phyloP scores from a whole-genome alignment of 108 stramenopile genomes.

The Skeletonema grethae region DNA sequence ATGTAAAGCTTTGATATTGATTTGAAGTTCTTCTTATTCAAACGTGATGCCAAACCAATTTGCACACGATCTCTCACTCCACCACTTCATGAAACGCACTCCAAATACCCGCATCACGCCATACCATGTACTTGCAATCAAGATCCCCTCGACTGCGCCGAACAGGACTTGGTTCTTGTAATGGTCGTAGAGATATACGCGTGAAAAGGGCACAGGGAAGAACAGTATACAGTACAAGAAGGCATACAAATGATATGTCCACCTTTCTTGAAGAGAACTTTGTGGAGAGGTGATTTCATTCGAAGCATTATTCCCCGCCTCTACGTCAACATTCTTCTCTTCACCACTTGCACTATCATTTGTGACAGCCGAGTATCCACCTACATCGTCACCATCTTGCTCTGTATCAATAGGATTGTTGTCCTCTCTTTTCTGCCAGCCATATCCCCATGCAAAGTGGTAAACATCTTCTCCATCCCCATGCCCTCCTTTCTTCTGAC shows the following conservation, averaged over 20 bases:
- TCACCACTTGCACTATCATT: slow-evolving; percentile 1
- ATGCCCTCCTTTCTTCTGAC: slow-evolving; percentile 11
- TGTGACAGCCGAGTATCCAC: not conserved
- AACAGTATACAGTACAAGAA: slow-evolving; percentile 21
- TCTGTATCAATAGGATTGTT: not conserved
- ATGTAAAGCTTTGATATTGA: too few species aligned
- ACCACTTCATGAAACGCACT: slow-evolving; percentile 1
- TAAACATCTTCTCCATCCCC: not conserved
- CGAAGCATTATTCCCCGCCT: not conserved
- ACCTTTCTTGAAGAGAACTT: slow-evolving; percentile 3
- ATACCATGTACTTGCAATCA: slow-evolving; percentile 18
- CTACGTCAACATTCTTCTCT: not conserved
- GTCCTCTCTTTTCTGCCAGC: slow-evolving; percentile 12
- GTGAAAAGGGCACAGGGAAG: slow-evolving; percentile 35
- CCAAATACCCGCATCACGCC: slow-evolving; percentile 25
- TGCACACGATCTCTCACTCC: not conserved
- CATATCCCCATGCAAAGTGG: slow-evolving; percentile 19
- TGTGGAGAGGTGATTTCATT: not conserved
- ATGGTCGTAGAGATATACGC: slow-evolving; percentile 50
- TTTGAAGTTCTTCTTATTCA: not conserved
- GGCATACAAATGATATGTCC: slow-evolving; percentile 27
- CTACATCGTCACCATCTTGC: not conserved
- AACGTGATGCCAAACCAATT: not conserved
- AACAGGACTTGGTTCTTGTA: slow-evolving; percentile 33
- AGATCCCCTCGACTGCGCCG: slow-evolving; percentile 25